These are phyloP conservation scores for Limonium bicolor DNA, from an alignment of 148 eudicot species.

Conservation along the genomic window DNA sequence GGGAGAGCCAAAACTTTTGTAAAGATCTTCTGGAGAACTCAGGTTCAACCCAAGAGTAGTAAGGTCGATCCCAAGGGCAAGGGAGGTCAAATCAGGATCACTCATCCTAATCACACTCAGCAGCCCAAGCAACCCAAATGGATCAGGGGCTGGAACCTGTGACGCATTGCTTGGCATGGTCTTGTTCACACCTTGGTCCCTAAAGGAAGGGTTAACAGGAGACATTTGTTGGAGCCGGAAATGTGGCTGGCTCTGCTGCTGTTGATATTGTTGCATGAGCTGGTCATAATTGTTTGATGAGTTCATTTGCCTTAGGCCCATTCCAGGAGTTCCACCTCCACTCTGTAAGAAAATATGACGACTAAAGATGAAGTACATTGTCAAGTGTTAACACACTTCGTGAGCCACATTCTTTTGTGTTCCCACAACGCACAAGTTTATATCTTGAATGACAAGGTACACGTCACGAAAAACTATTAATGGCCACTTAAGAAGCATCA, in stretches of 20 bases:
- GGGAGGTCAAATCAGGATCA: constrained; percentile 73
- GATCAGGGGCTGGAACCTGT: constrained; percentile 58
- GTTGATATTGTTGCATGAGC: constrained; percentile 75
- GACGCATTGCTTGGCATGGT: constrained; percentile 64
- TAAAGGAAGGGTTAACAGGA: constrained; percentile 45
- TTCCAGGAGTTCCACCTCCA: constrained; percentile 30
- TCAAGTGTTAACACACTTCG: background rate
- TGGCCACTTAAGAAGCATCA: too few relatives aligned
- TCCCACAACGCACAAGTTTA: too few relatives aligned
- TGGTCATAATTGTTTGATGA: constrained; percentile 48
- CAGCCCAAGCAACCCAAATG: constrained; percentile 70
- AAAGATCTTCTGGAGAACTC: constrained; percentile 69
- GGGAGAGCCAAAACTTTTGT: constrained; percentile 76
- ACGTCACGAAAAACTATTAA: too few relatives aligned
- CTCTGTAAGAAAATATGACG: constrained; percentile 14
- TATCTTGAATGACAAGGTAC: too few relatives aligned
- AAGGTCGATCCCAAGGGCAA: constrained; percentile 82
- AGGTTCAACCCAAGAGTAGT: constrained; percentile 79
- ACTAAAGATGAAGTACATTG: background rate
- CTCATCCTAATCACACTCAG: constrained; percentile 78
- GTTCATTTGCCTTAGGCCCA: constrained; percentile 39
- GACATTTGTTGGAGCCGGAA: constrained; percentile 76
- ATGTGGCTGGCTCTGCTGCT: constrained; percentile 58
- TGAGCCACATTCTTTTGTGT: too few relatives aligned
- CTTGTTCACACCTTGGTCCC: constrained; percentile 72